Percentiles rank a stretch among this genome's conserved stretches.
Evolutionary conservation across 495 filamentous ascomycete species (phyloP).

Genomic region (Xylaria telfairii): DNA sequence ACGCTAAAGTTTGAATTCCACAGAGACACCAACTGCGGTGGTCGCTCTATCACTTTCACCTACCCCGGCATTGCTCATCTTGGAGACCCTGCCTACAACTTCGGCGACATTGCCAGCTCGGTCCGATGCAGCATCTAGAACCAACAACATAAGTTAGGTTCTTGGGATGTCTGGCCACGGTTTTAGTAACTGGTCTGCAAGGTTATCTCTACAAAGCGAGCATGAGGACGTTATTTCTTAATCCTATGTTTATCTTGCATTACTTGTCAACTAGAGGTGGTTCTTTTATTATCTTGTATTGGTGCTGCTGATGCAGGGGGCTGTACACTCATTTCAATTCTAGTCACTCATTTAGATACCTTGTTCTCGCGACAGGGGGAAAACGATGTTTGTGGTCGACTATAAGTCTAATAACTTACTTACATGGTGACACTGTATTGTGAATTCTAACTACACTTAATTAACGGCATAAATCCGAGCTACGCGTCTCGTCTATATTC

Average conservation of each 20-base stretch:
- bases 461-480: background rate
- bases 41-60: background rate
- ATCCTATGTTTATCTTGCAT: background rate
- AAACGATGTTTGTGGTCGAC: background rate
- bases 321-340: background rate
- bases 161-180: background rate
- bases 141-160: background rate
- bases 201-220: background rate
- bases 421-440: background rate
- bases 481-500: background rate
- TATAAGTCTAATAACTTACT: background rate
- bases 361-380: background rate
- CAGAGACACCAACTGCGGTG: background rate
- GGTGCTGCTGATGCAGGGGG: background rate
- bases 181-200: background rate
- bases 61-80: background rate
- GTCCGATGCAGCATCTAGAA: background rate
- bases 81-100: background rate
- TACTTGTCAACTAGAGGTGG: background rate
- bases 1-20: background rate
- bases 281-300: background rate
- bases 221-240: background rate
- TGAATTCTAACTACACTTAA: background rate
- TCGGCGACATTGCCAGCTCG: background rate
- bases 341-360: background rate